Evolutionary conservation across 148 eudicot species (phyloP).

Genomic region (Silene uniflora): DNA sequence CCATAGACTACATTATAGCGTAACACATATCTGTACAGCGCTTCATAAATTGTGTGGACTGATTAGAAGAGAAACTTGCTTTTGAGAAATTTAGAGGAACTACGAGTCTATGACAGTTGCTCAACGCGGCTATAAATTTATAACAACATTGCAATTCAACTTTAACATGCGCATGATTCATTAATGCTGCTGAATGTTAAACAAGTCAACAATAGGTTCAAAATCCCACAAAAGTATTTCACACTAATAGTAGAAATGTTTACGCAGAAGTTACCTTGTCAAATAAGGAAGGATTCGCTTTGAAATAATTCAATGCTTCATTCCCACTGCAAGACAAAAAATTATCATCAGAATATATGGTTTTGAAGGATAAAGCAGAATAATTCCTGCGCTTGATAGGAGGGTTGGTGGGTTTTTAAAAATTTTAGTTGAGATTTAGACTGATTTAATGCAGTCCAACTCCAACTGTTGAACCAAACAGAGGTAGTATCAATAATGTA

Average conservation of each 20-base stretch:
- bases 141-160: not conserved
- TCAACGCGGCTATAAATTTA: not conserved
- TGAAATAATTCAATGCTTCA: constrained; percentile 79
- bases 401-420: not conserved
- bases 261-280: constrained; percentile 47
- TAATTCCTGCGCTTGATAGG: not conserved
- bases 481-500: not conserved
- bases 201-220: not conserved
- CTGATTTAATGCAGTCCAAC: not conserved
- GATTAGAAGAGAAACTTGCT: not conserved
- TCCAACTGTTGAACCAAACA: not conserved
- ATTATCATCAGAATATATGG: not conserved
- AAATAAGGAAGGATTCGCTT: constrained; percentile 71
- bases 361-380: not conserved
- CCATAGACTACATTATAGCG: not conserved
- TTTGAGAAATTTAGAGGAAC: not conserved
- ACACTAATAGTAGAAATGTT: not conserved
- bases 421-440: not conserved
- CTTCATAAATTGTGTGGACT: not conserved
- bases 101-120: not conserved
- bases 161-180: not conserved
- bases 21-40: not conserved
- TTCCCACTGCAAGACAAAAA: constrained; percentile 55
- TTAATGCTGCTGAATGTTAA: not conserved
- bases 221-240: not conserved